A percentile compares a stretch with the other conserved stretches of the same genome.
Conservation (phyloP, 2,329 filamentous ascomycete species). For the Aspergillus jensenii region DNA sequence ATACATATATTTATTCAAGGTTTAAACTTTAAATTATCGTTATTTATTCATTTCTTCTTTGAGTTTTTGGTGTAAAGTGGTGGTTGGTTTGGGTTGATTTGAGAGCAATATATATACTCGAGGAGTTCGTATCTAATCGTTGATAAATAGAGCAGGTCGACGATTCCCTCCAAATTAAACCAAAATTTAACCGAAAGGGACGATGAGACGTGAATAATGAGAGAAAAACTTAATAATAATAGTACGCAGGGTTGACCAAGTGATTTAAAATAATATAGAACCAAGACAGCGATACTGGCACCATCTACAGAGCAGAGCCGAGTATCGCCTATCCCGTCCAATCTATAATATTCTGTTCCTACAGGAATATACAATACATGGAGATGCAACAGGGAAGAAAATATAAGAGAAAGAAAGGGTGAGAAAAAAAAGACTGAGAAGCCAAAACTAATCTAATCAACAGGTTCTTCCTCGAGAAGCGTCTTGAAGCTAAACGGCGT, state of each 20-base stretch:
- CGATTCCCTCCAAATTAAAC: too few species aligned
- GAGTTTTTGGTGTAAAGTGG: too few species aligned
- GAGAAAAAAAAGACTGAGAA: constrained; percentile 13
- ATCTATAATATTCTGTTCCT: background rate
- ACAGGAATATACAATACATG: constrained; percentile 12
- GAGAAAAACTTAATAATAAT: background rate
- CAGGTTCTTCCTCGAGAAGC: constrained; percentile 75
- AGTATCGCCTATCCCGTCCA: background rate
- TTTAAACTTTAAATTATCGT: background rate
- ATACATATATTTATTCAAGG: constrained; percentile 1
- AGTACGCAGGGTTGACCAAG: background rate
- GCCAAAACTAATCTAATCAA: constrained; percentile 35
- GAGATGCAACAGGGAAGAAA: background rate
- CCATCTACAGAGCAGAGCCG: background rate
- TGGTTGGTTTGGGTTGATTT: too few species aligned
- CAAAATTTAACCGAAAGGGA: background rate
- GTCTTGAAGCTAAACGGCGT: constrained; percentile 84
- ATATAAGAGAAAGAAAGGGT: constrained; percentile 5
- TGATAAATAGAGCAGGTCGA: too few species aligned
- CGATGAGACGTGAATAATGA: background rate
- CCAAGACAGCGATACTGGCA: background rate
- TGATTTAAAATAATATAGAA: background rate
- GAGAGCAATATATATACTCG: too few species aligned
- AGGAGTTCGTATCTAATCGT: too few species aligned
- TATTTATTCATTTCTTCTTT: background rate